phyloP scores from a whole-genome alignment of 169 alveolate genomes.

The Eimeria brunetti region DNA sequence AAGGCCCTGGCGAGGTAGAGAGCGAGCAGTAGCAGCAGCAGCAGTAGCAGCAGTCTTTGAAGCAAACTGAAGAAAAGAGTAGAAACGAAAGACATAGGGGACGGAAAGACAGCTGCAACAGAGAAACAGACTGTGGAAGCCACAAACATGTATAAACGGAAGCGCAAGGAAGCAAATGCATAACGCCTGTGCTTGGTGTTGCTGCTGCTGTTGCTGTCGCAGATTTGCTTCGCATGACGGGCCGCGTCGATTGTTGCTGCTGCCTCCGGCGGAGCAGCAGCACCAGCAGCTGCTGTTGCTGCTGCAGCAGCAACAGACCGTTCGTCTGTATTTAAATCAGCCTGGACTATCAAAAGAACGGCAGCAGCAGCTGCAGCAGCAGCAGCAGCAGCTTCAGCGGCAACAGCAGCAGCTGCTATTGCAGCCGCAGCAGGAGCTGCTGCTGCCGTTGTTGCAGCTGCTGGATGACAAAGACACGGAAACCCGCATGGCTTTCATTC shows the following conservation, averaged over 20 bases:
- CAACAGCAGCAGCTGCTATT: conserved; percentile 8
- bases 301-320: conserved; percentile 52
- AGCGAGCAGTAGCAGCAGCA: neutral
- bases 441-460: conserved; percentile 53
- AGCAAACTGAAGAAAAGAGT: neutral
- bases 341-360: conserved; percentile 32
- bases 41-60: neutral
- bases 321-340: neutral
- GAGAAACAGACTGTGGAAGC: neutral
- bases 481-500: conserved; percentile 2
- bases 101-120: neutral
- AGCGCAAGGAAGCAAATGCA: neutral
- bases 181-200: neutral
- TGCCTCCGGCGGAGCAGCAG: conserved; percentile 15
- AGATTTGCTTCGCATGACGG: conserved; percentile 27
- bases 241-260: conserved; percentile 31
- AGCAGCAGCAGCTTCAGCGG: neutral
- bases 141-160: neutral
- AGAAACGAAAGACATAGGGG: neutral
- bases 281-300: conserved; percentile 33
- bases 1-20: conserved; percentile 15
- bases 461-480: conserved; percentile 93
- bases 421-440: no score
- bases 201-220: conserved; percentile 35
- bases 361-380: conserved; percentile 59